Evolutionary conservation across 2,329 filamentous ascomycete genomes (phyloP).

Genomic region (Xylaria polymorpha): DNA sequence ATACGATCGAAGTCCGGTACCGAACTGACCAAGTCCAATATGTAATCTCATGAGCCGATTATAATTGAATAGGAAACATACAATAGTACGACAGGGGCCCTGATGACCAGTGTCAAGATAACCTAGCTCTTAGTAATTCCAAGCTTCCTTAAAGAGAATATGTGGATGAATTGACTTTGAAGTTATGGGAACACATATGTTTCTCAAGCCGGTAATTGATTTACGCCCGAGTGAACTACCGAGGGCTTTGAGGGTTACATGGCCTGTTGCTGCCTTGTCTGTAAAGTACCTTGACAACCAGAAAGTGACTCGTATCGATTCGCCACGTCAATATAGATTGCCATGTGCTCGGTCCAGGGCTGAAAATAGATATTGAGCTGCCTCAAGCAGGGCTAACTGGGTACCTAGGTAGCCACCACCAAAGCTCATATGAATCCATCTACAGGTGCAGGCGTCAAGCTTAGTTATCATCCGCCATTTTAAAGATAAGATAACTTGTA

Average conservation of each 20-base stretch:
- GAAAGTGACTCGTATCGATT: background rate
- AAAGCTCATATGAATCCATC: background rate
- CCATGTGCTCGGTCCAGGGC: background rate
- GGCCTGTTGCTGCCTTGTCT: background rate
- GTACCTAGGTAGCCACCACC: too few relatives aligned
- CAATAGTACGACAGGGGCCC: background rate
- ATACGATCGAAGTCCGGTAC: constrained; percentile 17
- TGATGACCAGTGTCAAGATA: constrained; percentile 9
- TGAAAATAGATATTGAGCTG: background rate
- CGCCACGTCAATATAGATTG: background rate
- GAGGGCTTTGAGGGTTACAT: background rate
- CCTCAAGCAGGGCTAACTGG: background rate
- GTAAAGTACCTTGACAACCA: background rate
- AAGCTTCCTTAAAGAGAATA: constrained; percentile 15
- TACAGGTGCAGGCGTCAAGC: background rate
- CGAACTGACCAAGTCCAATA: constrained; percentile 13
- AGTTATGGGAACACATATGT: background rate
- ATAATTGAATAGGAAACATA: constrained; percentile 8
- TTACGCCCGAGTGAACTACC: constrained; percentile 14
- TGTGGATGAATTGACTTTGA: background rate
- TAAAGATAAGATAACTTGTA: background rate
- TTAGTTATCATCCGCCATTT: background rate
- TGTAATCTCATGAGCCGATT: constrained; percentile 21
- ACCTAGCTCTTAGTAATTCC: background rate
- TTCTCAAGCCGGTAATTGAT: constrained; percentile 19